Evolutionary conservation across 148 eudicot species (phyloP).

Genomic region (Spergularia marina): DNA sequence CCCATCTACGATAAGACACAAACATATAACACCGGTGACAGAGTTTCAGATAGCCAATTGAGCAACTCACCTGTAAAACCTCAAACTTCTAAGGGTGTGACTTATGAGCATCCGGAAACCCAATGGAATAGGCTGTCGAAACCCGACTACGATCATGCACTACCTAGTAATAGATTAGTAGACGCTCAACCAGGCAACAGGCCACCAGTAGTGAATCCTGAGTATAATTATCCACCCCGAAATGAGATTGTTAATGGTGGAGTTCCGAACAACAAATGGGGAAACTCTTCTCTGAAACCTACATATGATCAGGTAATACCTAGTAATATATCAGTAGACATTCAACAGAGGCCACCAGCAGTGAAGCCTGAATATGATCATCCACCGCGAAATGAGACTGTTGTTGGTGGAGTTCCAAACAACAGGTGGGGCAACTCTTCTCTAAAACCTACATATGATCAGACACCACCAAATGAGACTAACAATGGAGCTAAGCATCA

Average conservation of each 20-base stretch:
- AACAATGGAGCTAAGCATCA: neutral
- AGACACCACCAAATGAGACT: neutral
- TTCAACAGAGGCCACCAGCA: neutral
- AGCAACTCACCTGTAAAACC: neutral
- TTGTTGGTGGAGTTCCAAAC: neutral
- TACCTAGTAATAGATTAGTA: neutral
- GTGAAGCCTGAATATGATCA: neutral
- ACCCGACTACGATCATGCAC: conserved; percentile 15
- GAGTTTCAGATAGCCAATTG: neutral
- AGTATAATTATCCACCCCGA: too few relatives aligned
- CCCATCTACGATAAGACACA: neutral
- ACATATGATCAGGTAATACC: conserved; percentile 11
- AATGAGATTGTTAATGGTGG: too few relatives aligned
- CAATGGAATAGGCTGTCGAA: conserved; percentile 16
- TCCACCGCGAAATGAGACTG: neutral
- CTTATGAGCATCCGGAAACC: conserved; percentile 12
- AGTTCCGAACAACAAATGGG: neutral
- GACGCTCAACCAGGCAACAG: neutral
- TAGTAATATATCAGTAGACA: neutral
- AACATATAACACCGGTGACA: neutral
- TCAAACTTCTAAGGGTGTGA: neutral
- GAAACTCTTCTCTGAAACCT: conserved; percentile 9
- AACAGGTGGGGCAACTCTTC: conserved; percentile 1
- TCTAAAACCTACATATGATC: conserved; percentile 11
- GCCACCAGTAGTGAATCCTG: too few relatives aligned